Percentiles rank a stretch among this genome's conserved stretches.
Evolutionary conservation across 148 eudicot species (phyloP).

Genomic region (Mesembryanthemum crystallinum): DNA sequence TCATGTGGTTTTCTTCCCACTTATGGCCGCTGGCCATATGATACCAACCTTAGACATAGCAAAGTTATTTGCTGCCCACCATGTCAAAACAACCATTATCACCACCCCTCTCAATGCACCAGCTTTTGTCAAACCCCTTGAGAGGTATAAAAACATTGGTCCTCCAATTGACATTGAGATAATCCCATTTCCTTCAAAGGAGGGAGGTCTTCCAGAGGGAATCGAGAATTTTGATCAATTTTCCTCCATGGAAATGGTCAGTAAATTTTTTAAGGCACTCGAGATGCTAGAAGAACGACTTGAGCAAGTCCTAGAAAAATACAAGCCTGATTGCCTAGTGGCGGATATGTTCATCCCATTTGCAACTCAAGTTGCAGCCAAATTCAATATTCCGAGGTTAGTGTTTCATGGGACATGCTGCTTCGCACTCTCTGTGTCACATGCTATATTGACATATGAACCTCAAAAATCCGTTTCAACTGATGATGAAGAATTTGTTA

Average conservation of each 20-base stretch:
- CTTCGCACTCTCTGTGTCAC: conserved; percentile 20
- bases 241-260: conserved; percentile 1
- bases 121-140: conserved; percentile 19
- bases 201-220: conserved; percentile 32
- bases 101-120: conserved; percentile 45
- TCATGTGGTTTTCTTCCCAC: conserved; percentile 37
- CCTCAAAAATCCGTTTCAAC: conserved; percentile 24
- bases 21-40: conserved; percentile 47
- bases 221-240: conserved; percentile 27
- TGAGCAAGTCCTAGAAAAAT: conserved; percentile 24
- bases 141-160: conserved; percentile 4
- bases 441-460: conserved; percentile 14
- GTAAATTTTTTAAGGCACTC: conserved; percentile 15
- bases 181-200: conserved; percentile 31
- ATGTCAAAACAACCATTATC: conserved; percentile 36
- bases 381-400: conserved; percentile 36
- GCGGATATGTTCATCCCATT: conserved; percentile 35
- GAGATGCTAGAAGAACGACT: conserved; percentile 22
- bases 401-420: conserved; percentile 28
- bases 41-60: conserved; percentile 44
- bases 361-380: conserved; percentile 34
- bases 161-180: conserved; percentile 25
- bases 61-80: conserved; percentile 29
- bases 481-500: conserved; percentile 26
- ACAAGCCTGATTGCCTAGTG: conserved; percentile 34